A percentile compares a stretch with the other conserved stretches of the same genome.
Evolutionary conservation across 225 moss, liverwort and hornwort genomes (phyloP).

Genomic region (Bryoerythrophyllum caledonicum): DNA sequence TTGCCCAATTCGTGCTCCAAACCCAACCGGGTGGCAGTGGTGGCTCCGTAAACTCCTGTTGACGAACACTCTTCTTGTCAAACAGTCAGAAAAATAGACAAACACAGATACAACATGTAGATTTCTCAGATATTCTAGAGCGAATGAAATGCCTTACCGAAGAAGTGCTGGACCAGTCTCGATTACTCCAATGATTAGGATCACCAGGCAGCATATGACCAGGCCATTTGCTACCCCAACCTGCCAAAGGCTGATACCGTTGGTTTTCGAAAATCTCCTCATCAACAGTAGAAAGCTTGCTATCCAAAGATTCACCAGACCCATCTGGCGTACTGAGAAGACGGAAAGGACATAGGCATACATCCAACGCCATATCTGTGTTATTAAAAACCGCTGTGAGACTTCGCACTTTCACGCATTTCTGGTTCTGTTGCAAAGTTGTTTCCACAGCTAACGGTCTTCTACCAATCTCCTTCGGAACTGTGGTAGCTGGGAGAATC

Average conservation of each 20-base stretch:
- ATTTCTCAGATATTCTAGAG: background rate
- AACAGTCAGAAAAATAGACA: background rate
- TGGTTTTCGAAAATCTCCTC: slow-evolving; percentile 95
- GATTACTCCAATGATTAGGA: slow-evolving; percentile 85
- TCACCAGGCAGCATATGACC: slow-evolving; percentile 93
- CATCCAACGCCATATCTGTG: slow-evolving; percentile 70
- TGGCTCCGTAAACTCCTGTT: slow-evolving; percentile 69
- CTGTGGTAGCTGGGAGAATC: slow-evolving; percentile 68
- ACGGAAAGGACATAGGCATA: slow-evolving; percentile 88
- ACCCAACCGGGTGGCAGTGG: slow-evolving; percentile 89
- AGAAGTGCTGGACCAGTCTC: slow-evolving; percentile 71
- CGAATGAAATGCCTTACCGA: slow-evolving; percentile 48
- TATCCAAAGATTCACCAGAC: slow-evolving; percentile 41
- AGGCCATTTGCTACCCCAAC: slow-evolving; percentile 99
- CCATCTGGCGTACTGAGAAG: slow-evolving; percentile 77
- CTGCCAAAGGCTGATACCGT: slow-evolving; percentile 88
- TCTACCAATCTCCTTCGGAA: slow-evolving; percentile 69
- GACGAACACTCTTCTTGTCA: slow-evolving; percentile 16
- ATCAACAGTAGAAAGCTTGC: slow-evolving; percentile 42
- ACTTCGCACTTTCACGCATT: slow-evolving; percentile 86
- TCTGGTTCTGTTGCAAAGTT: slow-evolving; percentile 73
- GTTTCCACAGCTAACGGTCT: slow-evolving; percentile 79
- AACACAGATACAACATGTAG: background rate
- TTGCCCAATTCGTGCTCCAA: slow-evolving; percentile 88
- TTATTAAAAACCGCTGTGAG: slow-evolving; percentile 78